Evolutionary conservation across 1,139 yeast genomes (phyloP).

Genomic region (Suhomyces kunorum): DNA sequence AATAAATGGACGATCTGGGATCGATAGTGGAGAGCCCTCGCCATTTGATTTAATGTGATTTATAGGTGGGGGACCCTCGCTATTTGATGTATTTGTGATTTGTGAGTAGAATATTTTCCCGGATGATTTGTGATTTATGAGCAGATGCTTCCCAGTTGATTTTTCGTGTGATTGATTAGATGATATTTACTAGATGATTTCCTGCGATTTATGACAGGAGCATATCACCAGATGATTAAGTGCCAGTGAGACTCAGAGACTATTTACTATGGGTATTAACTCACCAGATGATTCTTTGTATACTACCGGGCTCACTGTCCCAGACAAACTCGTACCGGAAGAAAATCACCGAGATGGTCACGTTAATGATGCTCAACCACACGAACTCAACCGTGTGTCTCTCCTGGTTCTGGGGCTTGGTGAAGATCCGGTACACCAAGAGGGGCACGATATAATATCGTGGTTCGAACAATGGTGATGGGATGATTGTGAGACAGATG

Average conservation of each 20-base stretch:
- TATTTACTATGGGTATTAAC: neutral
- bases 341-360: conserved; percentile 55
- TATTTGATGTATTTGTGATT: too few species aligned
- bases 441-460: conserved; percentile 86
- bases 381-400: conserved; percentile 52
- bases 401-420: conserved; percentile 39
- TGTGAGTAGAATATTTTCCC: too few species aligned
- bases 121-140: too few species aligned
- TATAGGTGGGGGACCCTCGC: too few species aligned
- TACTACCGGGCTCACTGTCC: conserved; percentile 55
- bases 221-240: too few species aligned
- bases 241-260: too few species aligned
- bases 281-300: conserved; percentile 88
- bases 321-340: conserved; percentile 65
- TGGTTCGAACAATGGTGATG: conserved; percentile 92
- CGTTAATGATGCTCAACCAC: conserved; percentile 62
- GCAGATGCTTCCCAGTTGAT: too few species aligned
- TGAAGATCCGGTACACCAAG: conserved; percentile 67
- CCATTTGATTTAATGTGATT: too few species aligned
- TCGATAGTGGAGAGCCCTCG: too few species aligned
- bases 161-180: too few species aligned
- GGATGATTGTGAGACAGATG: conserved; percentile 62
- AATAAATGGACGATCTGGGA: neutral
- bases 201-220: too few species aligned
- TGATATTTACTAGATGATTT: too few species aligned